Evolutionary conservation across 2,329 filamentous ascomycete species (phyloP).

Genomic region (Teratosphaeriaceae sp.): DNA sequence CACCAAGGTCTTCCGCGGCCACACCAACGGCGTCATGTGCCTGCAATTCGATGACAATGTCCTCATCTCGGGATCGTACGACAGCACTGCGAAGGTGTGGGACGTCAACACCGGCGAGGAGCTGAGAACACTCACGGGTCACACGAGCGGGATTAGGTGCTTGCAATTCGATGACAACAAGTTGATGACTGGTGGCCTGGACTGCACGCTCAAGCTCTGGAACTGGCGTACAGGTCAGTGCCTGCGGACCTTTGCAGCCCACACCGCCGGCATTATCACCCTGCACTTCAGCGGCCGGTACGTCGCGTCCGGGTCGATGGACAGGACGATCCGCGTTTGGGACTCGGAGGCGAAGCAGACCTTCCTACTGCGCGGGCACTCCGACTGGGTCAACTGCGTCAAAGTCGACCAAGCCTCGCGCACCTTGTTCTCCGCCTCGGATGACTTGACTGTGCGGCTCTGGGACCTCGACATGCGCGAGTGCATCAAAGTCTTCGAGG

Average conservation of each 20-base stretch:
- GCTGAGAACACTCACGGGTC: conserved; percentile 75
- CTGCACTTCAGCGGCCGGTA: conserved; percentile 82
- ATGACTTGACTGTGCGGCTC: conserved; percentile 83
- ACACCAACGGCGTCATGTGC: conserved; percentile 81
- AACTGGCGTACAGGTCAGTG: conserved; percentile 91
- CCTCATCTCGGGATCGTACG: conserved; percentile 90
- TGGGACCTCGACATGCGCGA: conserved; percentile 85
- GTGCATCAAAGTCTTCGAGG: conserved; percentile 71
- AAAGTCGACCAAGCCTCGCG: conserved; percentile 65
- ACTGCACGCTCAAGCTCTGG: conserved; percentile 87
- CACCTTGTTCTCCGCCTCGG: conserved; percentile 86
- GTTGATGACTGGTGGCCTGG: conserved; percentile 83
- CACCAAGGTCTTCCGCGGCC: conserved; percentile 75
- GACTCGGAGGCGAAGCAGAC: conserved; percentile 80
- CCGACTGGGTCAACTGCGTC: conserved; percentile 96
- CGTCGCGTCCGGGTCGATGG: conserved; percentile 81
- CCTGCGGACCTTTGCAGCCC: conserved; percentile 71
- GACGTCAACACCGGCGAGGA: conserved; percentile 83
- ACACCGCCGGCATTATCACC: conserved; percentile 75
- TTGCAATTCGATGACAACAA: conserved; percentile 91
- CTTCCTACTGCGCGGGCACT: conserved; percentile 74
- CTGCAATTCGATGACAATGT: conserved; percentile 80
- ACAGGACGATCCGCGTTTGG: conserved; percentile 86
- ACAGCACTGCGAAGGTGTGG: conserved; percentile 94
- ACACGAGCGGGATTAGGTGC: conserved; percentile 75